These are phyloP conservation scores for Thuidium tamariscinum DNA, from an alignment of 225 moss, liverwort and hornwort genomes.

Conservation along the genomic window DNA sequence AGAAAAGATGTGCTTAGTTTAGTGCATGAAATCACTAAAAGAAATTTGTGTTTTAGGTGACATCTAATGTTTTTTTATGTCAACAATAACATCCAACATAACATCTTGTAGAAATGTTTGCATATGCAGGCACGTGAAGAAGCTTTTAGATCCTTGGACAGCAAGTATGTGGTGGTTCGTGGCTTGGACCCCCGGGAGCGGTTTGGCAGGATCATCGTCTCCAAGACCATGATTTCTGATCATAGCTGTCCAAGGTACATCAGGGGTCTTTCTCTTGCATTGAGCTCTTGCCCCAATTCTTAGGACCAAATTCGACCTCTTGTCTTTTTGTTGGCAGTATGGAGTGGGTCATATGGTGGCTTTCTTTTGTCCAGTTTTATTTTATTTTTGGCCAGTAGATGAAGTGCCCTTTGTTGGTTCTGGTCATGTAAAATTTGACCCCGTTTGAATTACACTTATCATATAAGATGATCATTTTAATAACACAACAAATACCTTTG, in stretches of 20 bases:
- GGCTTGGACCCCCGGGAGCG: slow-evolving; percentile 29
- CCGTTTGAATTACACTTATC: background rate
- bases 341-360: background rate
- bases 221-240: slow-evolving; percentile 28
- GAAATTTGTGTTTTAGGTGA: background rate
- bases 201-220: slow-evolving; percentile 46
- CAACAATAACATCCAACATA: background rate
- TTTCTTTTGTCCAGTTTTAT: too few species aligned
- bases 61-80: background rate
- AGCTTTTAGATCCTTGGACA: background rate
- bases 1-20: background rate
- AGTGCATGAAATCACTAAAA: background rate
- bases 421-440: background rate
- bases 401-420: background rate
- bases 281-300: background rate
- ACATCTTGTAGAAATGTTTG: background rate
- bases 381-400: background rate
- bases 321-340: background rate
- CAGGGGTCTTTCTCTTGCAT: background rate
- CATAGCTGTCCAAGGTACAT: slow-evolving; percentile 23
- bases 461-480: background rate
- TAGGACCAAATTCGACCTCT: background rate
- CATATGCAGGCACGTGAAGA: background rate
- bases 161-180: slow-evolving; percentile 28
- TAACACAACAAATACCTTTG: background rate